A percentile compares a stretch with the other conserved stretches of the same genome.
Evolutionary conservation across 2,329 filamentous ascomycete species (phyloP).

Genomic region (Bretziella fagacearum): DNA sequence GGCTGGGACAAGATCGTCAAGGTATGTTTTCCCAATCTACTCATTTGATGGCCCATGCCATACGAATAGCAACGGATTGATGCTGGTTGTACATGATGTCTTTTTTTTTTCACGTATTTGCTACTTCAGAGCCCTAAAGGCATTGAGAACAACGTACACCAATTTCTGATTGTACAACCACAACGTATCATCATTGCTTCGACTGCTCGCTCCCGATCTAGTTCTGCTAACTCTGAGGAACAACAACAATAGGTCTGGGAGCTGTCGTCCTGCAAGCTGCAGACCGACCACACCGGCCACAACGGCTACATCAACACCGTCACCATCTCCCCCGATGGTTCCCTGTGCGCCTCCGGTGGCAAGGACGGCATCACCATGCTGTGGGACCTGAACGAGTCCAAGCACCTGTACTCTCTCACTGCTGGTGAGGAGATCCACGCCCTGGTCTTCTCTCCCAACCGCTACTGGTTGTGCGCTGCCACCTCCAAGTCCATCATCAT

Average conservation of each 20-base stretch:
- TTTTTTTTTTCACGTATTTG: conserved; percentile 81
- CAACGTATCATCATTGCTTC: conserved; percentile 2
- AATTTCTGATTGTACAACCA: conserved; percentile 49
- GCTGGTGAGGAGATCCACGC: conserved; percentile 99
- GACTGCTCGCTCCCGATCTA: neutral
- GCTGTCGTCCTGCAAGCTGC: conserved; percentile 96
- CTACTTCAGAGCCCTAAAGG: conserved; percentile 98
- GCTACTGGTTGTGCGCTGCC: conserved; percentile 99
- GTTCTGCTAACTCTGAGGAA: conserved; percentile 1
- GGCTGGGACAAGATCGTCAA: conserved; percentile 99
- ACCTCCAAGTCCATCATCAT: conserved; percentile 98
- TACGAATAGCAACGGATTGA: conserved; percentile 6
- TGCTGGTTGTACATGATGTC: conserved; percentile 61
- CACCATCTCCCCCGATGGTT: conserved; percentile 98
- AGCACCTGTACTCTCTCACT: conserved; percentile 99
- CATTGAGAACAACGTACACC: conserved; percentile 98
- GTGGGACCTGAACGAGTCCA: conserved; percentile 99
- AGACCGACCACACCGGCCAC: conserved; percentile 99
- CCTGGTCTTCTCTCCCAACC: conserved; percentile 99
- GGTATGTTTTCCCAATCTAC: conserved; percentile 46
- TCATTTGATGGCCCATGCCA: neutral
- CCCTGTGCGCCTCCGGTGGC: conserved; percentile 94
- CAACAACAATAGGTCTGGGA: conserved; percentile 75
- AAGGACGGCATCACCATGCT: conserved; percentile 99
- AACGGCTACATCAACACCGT: conserved; percentile 99